Evolutionary conservation across 2,329 filamentous ascomycete genomes (phyloP), one percentile per base, ranked within the genome.

Genomic region (Elsinoe batatas): DNA sequence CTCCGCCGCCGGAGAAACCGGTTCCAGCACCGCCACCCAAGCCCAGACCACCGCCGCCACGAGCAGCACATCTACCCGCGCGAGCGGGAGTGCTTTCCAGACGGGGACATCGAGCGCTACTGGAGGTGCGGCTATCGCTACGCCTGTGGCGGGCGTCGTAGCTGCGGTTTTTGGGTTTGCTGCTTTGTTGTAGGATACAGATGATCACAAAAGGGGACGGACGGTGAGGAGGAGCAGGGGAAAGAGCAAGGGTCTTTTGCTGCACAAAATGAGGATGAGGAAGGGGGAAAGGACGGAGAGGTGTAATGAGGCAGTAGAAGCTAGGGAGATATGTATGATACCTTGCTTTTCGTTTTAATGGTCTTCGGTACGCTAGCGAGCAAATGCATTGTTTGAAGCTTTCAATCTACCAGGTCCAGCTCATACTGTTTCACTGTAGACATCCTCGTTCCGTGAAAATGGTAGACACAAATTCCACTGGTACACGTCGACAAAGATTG

Each of bases 151-250:
- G 13, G 58, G 50, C 47, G 51, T 54, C 18, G 2, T 58, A 5
- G 58, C 54, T 6, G 36, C 57, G 44, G 35, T 57, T 13, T 17
- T 59, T 2, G 58, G 58, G 10, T 56, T 53, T 56, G 56, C 44
- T 50, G 58, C 56, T 13, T 36, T 59, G 3, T 18, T 59, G 56
- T 59, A 58, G 47, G 47, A 15, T 10, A 36, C 4, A 6, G 2
- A 26, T n/a, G 13, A 40, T 40, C 37, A n/a, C 11, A 40, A n/a
- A 40, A n/a, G 37, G 37, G 37, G 37, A 17, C 2, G 18, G 46
- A 30, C 15, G 30, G 33, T 37, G 30, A 13, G 17, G 17, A 50
- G 18, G 8, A 22, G 15, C 15, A 46, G 13, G 53, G 13, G 38
- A 7, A 44, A 54, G 30, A 54, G 35, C 4, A 42, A n/a, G 33